Evolutionary conservation across 169 alveolate species (phyloP), one percentile per base, ranked within the genome.

Genomic region (Plasmodium billcollinsi): DNA sequence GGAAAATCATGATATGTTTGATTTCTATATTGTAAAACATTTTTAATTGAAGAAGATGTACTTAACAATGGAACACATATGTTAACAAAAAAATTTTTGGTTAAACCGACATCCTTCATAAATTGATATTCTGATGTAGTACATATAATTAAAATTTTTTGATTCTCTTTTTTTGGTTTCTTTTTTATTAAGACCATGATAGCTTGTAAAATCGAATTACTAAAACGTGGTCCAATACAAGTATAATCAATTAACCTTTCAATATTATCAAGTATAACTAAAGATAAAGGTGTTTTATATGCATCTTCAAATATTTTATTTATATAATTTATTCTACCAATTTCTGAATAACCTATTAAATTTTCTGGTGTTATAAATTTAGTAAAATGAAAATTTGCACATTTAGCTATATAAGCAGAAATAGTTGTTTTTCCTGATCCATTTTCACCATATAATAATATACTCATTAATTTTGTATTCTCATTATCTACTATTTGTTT

Each of bases 391-490:
- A 98, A 98, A 54, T 96, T 97, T 63, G 99, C 97, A 18, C 96
- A 96, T 62, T 96, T 88, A 20, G 99, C 99, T 18, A 97, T 86
- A 70, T 98, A 94, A 2, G 99, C 99, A 5, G 99, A 99, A 63
- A 98, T 88, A 7, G 99, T 99, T 3, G 99, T 97, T 92, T 98
- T 98, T 6, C 99, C 99, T 74, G 98, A 89, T 0, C 99, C 99
- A 18, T 95, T 94, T 20, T 95, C 96, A 15, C 99, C 99, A 93
- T 98, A 98, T 39, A 98, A 90, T 76, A 99, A 94, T 12, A 98
- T 96, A 54, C 99, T 95, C 86, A 98, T 95, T 21, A 98, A 95
- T n/a, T 97, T 97, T 7, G 99, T 97, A 29, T 93, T 95, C 12
- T 88, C 78, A 50, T 98, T 96, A 72, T 94, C 96, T 61, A 94